A percentile compares a stretch with the other conserved stretches of the same genome.
Evolutionary conservation across 345 rosid species (phyloP).

Genomic region (Populus pruinosa): DNA sequence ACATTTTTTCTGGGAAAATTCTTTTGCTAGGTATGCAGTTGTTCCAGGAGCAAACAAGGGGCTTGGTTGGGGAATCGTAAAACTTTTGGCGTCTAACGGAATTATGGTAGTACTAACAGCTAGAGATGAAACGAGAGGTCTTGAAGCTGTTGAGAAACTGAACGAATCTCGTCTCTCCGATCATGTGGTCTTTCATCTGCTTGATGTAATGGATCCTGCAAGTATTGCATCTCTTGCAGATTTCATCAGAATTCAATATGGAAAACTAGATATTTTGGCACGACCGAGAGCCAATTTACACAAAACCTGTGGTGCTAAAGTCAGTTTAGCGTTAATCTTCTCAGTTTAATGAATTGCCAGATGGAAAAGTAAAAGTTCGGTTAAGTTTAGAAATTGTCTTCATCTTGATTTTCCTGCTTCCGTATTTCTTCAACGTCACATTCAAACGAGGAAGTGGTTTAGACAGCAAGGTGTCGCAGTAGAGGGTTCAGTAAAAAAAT

Average conservation of each 20-base stretch:
- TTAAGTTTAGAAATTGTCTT: too few relatives aligned
- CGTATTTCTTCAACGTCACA: too few relatives aligned
- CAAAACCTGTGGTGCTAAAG: not conserved
- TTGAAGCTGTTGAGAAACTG: slow-evolving; percentile 45
- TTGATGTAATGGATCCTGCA: slow-evolving; percentile 44
- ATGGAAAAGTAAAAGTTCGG: too few relatives aligned
- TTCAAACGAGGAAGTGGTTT: too few relatives aligned
- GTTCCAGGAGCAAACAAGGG: slow-evolving; percentile 12
- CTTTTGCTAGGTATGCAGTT: slow-evolving; percentile 7
- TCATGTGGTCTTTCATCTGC: slow-evolving; percentile 39
- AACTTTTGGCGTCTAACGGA: not conserved
- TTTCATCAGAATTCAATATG: slow-evolving; percentile 33
- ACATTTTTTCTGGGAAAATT: not conserved
- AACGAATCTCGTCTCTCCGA: slow-evolving; percentile 26
- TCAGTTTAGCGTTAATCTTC: too few relatives aligned
- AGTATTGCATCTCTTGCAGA: slow-evolving; percentile 34
- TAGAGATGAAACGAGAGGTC: slow-evolving; percentile 27
- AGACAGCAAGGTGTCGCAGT: too few relatives aligned
- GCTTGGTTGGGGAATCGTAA: not conserved
- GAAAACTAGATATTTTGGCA: slow-evolving; percentile 55
- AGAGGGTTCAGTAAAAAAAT: too few relatives aligned
- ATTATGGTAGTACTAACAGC: not conserved
- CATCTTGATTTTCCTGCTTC: not conserved
- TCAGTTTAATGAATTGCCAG: too few relatives aligned
- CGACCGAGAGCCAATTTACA: not conserved